Conservation (phyloP, 106 monocot genomes). For the Apostasia ramifera region DNA sequence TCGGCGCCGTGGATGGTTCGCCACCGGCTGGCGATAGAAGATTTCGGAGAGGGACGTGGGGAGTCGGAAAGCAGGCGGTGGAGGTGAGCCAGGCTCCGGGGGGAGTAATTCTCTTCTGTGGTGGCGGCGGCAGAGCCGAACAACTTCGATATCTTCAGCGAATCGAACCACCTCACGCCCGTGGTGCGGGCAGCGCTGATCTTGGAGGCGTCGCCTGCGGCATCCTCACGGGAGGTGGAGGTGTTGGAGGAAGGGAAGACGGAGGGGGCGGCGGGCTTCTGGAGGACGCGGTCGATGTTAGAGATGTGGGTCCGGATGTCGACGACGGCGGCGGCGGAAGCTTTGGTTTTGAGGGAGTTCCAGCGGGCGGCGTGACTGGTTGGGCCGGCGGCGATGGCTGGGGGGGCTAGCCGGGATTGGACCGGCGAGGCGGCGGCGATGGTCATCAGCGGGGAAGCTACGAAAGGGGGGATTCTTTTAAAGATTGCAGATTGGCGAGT, state of each 20-base stretch:
- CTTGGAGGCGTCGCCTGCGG: background rate
- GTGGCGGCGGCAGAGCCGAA: background rate
- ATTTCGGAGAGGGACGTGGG: conserved; percentile 44
- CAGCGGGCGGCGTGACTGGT: background rate
- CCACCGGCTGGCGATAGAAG: conserved; percentile 40
- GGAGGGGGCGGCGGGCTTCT: conserved; percentile 2
- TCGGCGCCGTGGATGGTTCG: conserved; percentile 51
- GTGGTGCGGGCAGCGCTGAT: background rate
- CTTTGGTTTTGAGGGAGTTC: background rate
- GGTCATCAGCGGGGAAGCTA: background rate
- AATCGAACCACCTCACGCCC: background rate
- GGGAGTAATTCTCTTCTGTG: conserved; percentile 45
- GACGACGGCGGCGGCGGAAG: background rate
- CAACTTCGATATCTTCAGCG: conserved; percentile 25
- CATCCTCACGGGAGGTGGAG: background rate
- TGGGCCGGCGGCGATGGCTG: background rate
- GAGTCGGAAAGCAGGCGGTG: conserved; percentile 43
- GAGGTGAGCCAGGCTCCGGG: conserved; percentile 38
- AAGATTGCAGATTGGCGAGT: no score
- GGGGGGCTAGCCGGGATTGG: background rate
- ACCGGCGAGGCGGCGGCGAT: background rate
- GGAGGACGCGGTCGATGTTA: conserved; percentile 48
- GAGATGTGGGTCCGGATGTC: conserved; percentile 45
- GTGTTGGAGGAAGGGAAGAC: background rate
- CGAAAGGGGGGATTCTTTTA: no score